Evolutionary conservation across 257 asterid species (phyloP), one percentile per base, ranked within the genome.

Genomic region (Penstemon davidsonii): DNA sequence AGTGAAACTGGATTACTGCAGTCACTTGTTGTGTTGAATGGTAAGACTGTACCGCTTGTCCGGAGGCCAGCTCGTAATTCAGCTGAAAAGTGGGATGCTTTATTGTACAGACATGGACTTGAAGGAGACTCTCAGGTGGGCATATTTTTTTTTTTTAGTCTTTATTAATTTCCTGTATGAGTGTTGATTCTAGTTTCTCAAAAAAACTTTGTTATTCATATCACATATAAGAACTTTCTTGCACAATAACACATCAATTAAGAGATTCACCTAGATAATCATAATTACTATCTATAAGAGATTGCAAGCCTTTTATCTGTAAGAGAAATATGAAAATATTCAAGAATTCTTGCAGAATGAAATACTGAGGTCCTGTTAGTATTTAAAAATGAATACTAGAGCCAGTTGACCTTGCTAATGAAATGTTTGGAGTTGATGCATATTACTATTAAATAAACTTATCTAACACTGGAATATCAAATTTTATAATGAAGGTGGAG

Each of bases 1-100:
- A 94, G 99, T 84, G 97, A 91, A 84, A 90, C 97, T 61, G 80
- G 83, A 44, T 80, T 94, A 60, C 81, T 94, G 71, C 97, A 91
- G 80, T 91, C 97, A n/a, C 92, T 91, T 65, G 62, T 90, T 70
- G 70, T 57, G 62, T 63, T 76, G 77, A 83, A 88, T 68, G 92
- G 96, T 66, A 94, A 88, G 76, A 79, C 79, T 12, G 96, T 91
- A 11, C 99, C 96, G 6, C 99, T 94, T 71, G 93, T 94, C 67
- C 80, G 58, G 74, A 86, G 99, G 75, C 99, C 99, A 9, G 72
- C 73, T 62, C 99, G 91, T 66, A 86, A 87, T 78, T 55, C 86
- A 37, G 97, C 96, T 53, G 99, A 94, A 80, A 94, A 94, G 62
- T 94, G 99, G 99, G 96, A 94, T 83, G 97, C 99, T 70, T 78